Evolutionary conservation across 495 filamentous ascomycete genomes (phyloP), one percentile per base, ranked within the genome.

Genomic region (Copromyces sp.): DNA sequence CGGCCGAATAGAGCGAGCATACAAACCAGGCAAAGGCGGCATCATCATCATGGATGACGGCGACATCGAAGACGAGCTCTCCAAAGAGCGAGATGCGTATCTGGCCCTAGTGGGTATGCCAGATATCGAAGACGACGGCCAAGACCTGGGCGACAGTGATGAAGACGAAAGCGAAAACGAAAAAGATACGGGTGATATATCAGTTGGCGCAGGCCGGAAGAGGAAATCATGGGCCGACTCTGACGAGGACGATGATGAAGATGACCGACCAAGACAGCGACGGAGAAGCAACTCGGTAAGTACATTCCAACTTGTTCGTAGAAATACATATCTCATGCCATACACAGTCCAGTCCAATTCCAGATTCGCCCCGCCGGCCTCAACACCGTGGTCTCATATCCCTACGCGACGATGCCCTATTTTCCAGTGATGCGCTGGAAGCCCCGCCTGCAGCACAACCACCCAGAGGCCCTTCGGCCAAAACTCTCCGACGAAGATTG

Each of bases 11-110:
- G 86, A 86, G 40, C 83, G 86, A n/a, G 80, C 85, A 2, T 97
- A 94, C 79, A 87, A 86, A 74, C 89, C 90, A 20, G 92, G 92
- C 41, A 89, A 86, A 73, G 94, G 94, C 38, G 94, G 94, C 0
- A 93, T 97, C 73, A 85, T 97, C 71, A 93, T 97, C 6, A 95
- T 93, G 81, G 96, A 98, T 77, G 96, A 98, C 81, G 96, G 95
- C 17, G 95, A 99, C 81, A 95, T 99, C 65, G 92, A 94, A 74
- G 93, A 95, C 70, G 94, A 94, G n/a, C 80, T 98, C 59, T 75
- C 74, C 40, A 83, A 81, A 24, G 94, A 98, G 82, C 83, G 87
- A 74, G 89, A 93, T 68, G 94, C 95, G 45, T 98, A 94, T 76
- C 88, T 91, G 65, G 92, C 89, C 59, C 84, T 98, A 61, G 81